phyloP scores from a whole-genome alignment of 1,139 yeast genomes.

The Lipomyces yarrowii region DNA sequence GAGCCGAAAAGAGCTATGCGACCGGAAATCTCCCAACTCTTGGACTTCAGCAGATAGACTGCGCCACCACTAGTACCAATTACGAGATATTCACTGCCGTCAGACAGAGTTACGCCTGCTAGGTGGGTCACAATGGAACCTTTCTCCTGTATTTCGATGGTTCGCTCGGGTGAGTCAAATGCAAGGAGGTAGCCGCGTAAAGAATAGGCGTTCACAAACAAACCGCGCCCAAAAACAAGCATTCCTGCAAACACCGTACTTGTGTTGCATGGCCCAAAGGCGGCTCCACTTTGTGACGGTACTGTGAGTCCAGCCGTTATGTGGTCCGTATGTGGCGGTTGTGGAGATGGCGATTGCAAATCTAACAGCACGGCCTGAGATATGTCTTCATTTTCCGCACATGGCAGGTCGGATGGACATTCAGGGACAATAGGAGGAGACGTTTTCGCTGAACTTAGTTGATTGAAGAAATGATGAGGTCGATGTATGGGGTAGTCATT shows the following conservation, averaged over 20 bases:
- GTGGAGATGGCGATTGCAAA: background rate
- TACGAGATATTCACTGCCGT: conserved; percentile 16
- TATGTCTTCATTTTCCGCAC: background rate
- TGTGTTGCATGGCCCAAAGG: conserved; percentile 26
- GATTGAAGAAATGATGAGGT: conserved; percentile 21
- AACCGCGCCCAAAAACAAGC: conserved; percentile 26
- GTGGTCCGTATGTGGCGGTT: background rate
- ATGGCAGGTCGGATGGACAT: background rate
- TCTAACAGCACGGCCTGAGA: background rate
- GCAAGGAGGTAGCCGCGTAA: conserved; percentile 23
- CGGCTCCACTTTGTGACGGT: background rate
- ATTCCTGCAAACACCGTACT: conserved; percentile 21
- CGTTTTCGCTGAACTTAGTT: conserved; percentile 5
- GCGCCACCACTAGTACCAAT: conserved; percentile 24
- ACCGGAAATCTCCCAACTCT: conserved; percentile 18
- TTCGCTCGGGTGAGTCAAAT: conserved; percentile 25
- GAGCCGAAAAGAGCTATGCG: conserved; percentile 27
- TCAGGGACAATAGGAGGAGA: conserved; percentile 11
- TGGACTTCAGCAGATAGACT: conserved; percentile 18
- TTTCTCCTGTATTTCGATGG: conserved; percentile 22
- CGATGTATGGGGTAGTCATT: conserved; percentile 20
- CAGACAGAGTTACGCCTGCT: conserved; percentile 1
- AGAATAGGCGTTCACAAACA: conserved; percentile 21
- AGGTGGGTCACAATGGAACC: conserved; percentile 20
- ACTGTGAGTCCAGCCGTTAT: background rate